phyloP scores from a whole-genome alignment of 164 flowering plant species.

The Aristolochia contorta region DNA sequence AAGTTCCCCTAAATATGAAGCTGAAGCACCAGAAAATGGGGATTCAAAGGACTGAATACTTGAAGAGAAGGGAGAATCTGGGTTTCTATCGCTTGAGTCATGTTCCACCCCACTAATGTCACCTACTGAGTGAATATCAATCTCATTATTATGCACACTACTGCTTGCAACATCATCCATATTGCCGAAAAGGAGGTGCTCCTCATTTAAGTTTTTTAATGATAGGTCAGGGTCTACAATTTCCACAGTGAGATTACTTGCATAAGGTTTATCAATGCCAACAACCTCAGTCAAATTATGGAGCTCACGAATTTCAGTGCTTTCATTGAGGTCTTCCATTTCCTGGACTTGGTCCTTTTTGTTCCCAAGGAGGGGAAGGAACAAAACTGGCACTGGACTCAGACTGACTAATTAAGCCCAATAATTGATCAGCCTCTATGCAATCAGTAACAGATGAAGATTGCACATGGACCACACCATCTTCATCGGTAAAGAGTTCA shows the following conservation, averaged over 20 bases:
- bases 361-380: conserved; percentile 12
- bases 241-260: conserved; percentile 2
- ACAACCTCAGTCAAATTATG: conserved; percentile 7
- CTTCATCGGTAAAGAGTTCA: not conserved
- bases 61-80: conserved; percentile 12
- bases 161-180: conserved; percentile 22
- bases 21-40: not conserved
- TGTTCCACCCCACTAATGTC: conserved; percentile 18
- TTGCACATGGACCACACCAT: conserved; percentile 9
- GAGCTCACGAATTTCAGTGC: conserved; percentile 8
- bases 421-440: conserved; percentile 7
- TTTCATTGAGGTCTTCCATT: conserved; percentile 14
- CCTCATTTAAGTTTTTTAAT: conserved; percentile 33
- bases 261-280: conserved; percentile 10
- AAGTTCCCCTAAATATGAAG: conserved; percentile 18
- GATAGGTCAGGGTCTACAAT: conserved; percentile 6
- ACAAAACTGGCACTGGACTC: conserved; percentile 7
- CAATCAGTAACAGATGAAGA: conserved; percentile 2
- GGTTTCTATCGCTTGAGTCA: conserved; percentile 4
- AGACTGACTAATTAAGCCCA: conserved; percentile 14
- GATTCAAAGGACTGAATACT: conserved; percentile 3
- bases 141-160: conserved; percentile 15
- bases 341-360: conserved; percentile 17
- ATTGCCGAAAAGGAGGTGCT: conserved; percentile 43
- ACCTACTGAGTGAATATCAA: conserved; percentile 14